Conservation (phyloP, 2,329 filamentous ascomycete genomes). For the Trichoderma aggressivum region DNA sequence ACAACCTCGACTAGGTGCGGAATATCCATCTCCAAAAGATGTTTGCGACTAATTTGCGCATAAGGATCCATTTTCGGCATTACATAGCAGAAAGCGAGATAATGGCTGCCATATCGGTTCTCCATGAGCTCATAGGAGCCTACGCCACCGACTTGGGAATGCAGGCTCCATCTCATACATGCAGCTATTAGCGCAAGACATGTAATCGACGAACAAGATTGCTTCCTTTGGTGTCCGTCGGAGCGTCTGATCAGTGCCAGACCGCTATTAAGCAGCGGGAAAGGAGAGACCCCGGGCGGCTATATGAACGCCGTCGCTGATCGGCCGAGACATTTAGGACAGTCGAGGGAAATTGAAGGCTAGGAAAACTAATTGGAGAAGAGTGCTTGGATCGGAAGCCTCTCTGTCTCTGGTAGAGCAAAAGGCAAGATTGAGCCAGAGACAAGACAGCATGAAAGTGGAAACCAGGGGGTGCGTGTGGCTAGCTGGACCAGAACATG, state of each 20-base stretch:
- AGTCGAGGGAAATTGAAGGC: neutral
- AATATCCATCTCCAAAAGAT: neutral
- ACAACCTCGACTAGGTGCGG: neutral
- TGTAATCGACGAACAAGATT: neutral
- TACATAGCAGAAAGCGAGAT: neutral
- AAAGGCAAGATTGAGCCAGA: neutral
- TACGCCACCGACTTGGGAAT: neutral
- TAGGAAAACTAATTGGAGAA: neutral
- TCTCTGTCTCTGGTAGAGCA: neutral
- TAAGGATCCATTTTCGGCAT: neutral
- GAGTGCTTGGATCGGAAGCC: neutral
- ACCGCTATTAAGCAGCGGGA: neutral
- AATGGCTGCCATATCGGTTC: neutral
- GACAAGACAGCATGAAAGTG: constrained; percentile 13
- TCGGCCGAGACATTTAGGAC: constrained; percentile 4
- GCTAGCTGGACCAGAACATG: constrained; percentile 16
- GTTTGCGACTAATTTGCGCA: neutral
- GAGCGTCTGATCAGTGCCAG: neutral
- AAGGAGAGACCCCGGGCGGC: neutral
- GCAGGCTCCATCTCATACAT: constrained; percentile 7
- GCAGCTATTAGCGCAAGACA: neutral
- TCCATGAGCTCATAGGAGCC: neutral
- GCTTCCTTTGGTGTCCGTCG: neutral
- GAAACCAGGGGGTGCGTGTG: neutral
- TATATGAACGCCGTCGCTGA: neutral